Base-by-base conservation (phyloP, 768 basidiomycete species). In the Suillus lakei region DNA sequence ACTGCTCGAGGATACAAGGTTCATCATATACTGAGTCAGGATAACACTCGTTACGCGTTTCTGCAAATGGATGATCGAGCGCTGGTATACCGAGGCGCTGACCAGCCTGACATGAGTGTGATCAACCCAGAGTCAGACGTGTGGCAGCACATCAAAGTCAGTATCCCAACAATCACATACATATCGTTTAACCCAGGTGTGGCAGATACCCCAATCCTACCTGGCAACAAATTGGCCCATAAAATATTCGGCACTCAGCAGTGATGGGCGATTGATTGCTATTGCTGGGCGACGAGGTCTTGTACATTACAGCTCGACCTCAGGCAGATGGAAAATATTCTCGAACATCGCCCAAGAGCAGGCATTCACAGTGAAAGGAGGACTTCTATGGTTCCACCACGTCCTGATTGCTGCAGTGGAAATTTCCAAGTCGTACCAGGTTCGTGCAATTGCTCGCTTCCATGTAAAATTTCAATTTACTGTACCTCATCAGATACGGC, bases 91-190 rank as follows among this genome's bases (percentile, higher is more conserved):
- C 87, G 97, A 62, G 96, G 97, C 16, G 95, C 96, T 34, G 97
- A 98, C 76, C 96, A 98, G 75, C 96, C 97, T 6, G 96, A 98
- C 74, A 91, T 98, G 90, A 97, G 95, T 73, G 90, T 99, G 64
- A 98, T 99, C 72, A 98, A 98, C 73, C 96, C 96, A 18, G 96
- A 97, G 75, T 94, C 94, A 4, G 96, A 98, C 72, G 96, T 98
- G 21, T 99, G 97, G 96, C 95, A 99, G 70, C 92, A 93, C 78
- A 91, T 98, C 76, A 97, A 96, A 86, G 95, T 86, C 68, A 60
- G 69, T 70, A 23, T 21, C 18, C 26, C 60, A 15, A 53, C n/a
- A 9, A 51, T 15, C 36, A 18, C 34, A 39, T 23, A 50, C 60
- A 15, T 51, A 55, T 60, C 32, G 21, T 69, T 34, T 61, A 41